Conservation (phyloP, 768 basidiomycete genomes). For the Kondoa malvinella region DNA sequence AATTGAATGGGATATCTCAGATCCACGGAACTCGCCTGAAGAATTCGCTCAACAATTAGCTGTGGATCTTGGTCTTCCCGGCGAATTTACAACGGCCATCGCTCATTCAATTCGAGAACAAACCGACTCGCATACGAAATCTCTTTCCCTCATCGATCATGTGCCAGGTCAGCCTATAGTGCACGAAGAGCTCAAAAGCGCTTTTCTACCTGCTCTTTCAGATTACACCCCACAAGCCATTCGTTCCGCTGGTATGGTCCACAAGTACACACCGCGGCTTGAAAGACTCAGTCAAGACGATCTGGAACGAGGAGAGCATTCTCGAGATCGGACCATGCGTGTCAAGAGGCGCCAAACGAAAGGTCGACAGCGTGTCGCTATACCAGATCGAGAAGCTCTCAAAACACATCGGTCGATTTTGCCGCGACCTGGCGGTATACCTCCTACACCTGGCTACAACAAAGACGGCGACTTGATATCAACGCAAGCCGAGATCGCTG, state of each 20-base stretch:
- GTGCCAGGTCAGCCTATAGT: slow-evolving; percentile 58
- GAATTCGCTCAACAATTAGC: slow-evolving; percentile 76
- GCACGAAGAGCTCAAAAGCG: slow-evolving; percentile 78
- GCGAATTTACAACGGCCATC: slow-evolving; percentile 93
- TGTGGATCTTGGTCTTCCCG: slow-evolving; percentile 68
- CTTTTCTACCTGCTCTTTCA: slow-evolving; percentile 75
- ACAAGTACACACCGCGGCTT: slow-evolving; percentile 70
- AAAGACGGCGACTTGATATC: slow-evolving; percentile 21
- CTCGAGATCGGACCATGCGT: slow-evolving; percentile 79
- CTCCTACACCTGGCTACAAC: slow-evolving; percentile 32
- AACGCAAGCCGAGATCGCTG: slow-evolving; percentile 26
- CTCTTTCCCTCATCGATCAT: slow-evolving; percentile 74
- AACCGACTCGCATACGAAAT: slow-evolving; percentile 76
- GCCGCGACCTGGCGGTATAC: slow-evolving; percentile 44
- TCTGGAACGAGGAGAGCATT: slow-evolving; percentile 72
- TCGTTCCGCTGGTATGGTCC: slow-evolving; percentile 52
- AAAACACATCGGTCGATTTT: slow-evolving; percentile 73
- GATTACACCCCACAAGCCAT: slow-evolving; percentile 37
- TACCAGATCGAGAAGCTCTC: slow-evolving; percentile 84
- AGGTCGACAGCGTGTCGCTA: slow-evolving; percentile 55
- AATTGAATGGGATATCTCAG: slow-evolving; percentile 93
- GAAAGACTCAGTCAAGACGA: slow-evolving; percentile 76
- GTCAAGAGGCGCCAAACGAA: slow-evolving; percentile 62
- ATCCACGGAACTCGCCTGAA: slow-evolving; percentile 63
- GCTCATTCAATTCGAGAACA: slow-evolving; percentile 93